Evolutionary conservation across 1,139 yeast species (phyloP).

Genomic region (Taphrina pruni): DNA sequence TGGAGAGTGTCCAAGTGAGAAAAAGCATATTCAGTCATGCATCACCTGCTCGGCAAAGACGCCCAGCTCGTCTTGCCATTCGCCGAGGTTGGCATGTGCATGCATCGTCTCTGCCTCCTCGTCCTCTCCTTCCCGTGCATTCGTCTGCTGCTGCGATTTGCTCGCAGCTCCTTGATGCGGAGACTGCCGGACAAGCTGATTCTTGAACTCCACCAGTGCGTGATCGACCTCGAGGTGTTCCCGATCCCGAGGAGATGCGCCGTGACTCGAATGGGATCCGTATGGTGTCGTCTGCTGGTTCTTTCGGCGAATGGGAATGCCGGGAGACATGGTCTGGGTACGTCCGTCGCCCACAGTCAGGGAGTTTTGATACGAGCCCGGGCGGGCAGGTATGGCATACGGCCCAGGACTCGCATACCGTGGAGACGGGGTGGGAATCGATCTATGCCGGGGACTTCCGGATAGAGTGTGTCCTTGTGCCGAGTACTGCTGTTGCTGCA

Average conservation of each 20-base stretch:
- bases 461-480: not conserved
- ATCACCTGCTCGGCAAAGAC: conserved; percentile 16
- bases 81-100: not conserved
- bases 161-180: not conserved
- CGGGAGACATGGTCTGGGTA: not conserved
- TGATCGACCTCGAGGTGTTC: conserved; percentile 17
- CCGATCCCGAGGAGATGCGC: conserved; percentile 10
- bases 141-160: not conserved
- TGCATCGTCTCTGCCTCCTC: not conserved
- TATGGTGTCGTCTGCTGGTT: not conserved
- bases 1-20: no score
- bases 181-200: not conserved
- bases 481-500: conserved; percentile 2
- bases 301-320: conserved; percentile 12
- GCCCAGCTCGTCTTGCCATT: conserved; percentile 16
- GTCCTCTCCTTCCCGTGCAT: not conserved
- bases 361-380: conserved; percentile 10
- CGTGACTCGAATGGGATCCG: conserved; percentile 12
- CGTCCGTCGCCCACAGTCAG: conserved; percentile 7
- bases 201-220: conserved; percentile 14
- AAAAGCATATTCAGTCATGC: not conserved
- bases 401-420: conserved; percentile 28
- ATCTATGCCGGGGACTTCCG: conserved; percentile 11
- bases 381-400: conserved; percentile 20
- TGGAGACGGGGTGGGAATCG: conserved; percentile 2